phyloP scores from a whole-genome alignment of 2,329 filamentous ascomycete species.

The Aureobasidium sp. region DNA sequence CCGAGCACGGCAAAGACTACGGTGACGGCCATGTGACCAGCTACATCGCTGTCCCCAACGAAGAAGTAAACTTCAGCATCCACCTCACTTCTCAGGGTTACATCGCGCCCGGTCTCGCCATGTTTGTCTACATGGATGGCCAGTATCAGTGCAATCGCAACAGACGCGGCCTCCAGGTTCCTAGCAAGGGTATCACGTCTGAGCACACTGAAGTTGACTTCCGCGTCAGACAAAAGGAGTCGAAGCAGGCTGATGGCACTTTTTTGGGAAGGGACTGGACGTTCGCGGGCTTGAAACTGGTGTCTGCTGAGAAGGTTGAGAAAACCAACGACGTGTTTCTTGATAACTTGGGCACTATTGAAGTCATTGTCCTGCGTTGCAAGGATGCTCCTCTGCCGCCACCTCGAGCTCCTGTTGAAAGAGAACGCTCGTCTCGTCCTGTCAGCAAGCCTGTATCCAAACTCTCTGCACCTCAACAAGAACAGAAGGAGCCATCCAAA shows the following conservation, averaged over 20 bases:
- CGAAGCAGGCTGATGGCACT: constrained; percentile 46
- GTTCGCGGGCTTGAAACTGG: constrained; percentile 56
- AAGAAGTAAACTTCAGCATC: constrained; percentile 52
- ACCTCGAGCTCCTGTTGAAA: constrained; percentile 4
- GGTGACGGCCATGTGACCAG: constrained; percentile 58
- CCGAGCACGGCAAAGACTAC: constrained; percentile 57
- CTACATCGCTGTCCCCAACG: constrained; percentile 55
- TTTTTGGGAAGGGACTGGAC: constrained; percentile 60
- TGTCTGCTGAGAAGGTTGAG: constrained; percentile 40
- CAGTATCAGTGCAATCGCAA: constrained; percentile 65
- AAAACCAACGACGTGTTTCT: constrained; percentile 33
- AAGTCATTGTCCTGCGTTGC: constrained; percentile 53
- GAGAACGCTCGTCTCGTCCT: constrained; percentile 1
- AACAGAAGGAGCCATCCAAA: not conserved
- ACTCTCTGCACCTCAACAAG: not conserved
- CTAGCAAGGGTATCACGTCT: constrained; percentile 29
- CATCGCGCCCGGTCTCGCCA: constrained; percentile 59
- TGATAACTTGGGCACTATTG: constrained; percentile 52
- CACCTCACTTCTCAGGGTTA: constrained; percentile 55
- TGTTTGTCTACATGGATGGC: constrained; percentile 65
- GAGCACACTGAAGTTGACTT: constrained; percentile 52
- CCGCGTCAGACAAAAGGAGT: constrained; percentile 60
- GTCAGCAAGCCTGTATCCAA: constrained; percentile 11
- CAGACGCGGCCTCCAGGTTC: constrained; percentile 45
- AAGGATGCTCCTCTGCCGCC: constrained; percentile 30